Conservation (phyloP, 331 rosid genomes). For the Acacia pycnantha region DNA sequence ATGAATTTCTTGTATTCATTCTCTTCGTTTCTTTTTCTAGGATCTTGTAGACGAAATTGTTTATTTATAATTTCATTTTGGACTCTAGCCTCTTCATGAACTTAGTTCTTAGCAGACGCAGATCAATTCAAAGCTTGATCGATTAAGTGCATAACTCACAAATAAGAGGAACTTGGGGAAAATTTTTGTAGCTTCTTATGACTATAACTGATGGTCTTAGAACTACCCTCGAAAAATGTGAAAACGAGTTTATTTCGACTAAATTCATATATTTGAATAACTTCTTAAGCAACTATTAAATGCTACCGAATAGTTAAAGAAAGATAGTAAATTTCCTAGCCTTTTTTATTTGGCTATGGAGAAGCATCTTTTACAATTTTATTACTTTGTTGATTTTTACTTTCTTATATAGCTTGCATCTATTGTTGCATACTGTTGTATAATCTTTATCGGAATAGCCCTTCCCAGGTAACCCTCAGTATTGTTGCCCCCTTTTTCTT, state of each 20-base stretch:
- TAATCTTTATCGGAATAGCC: background rate
- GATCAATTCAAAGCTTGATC: slow-evolving; percentile 6
- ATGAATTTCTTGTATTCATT: background rate
- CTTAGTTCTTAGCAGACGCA: background rate
- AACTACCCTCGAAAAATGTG: background rate
- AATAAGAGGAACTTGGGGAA: background rate
- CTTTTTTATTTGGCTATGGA: background rate
- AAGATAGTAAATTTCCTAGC: background rate
- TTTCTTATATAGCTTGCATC: background rate
- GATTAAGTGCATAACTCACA: background rate
- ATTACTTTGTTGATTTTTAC: background rate
- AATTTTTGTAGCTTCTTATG: background rate
- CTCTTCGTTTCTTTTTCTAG: background rate
- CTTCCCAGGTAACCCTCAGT: slow-evolving; percentile 11
- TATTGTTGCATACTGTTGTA: slow-evolving; percentile 5
- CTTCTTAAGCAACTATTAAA: background rate
- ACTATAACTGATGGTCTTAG: background rate
- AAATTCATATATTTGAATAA: background rate
- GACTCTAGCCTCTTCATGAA: background rate
- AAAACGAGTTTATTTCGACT: background rate
- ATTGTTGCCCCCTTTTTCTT: background rate
- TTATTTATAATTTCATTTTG: slow-evolving; percentile 3
- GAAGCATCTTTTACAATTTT: background rate
- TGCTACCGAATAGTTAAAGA: background rate
- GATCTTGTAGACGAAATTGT: background rate